Percentiles rank a stretch among this genome's conserved stretches.
Conservation (phyloP, 345 rosid genomes). For the Linum lewisii region DNA sequence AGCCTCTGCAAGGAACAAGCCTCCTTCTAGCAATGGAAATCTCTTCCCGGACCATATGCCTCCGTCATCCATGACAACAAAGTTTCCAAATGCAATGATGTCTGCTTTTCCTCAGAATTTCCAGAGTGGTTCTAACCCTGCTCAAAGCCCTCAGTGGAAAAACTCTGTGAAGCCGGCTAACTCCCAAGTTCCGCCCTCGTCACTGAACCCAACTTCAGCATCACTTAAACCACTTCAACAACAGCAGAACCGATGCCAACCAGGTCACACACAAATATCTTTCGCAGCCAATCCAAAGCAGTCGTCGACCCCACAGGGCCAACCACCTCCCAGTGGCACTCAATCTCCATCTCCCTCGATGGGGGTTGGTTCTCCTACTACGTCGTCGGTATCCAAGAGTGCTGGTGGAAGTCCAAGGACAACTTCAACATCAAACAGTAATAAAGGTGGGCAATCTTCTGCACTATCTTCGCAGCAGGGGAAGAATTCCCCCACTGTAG, state of each 20-base stretch:
- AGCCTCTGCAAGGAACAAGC: constrained; percentile 56
- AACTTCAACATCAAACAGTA: constrained; percentile 43
- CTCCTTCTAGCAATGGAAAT: constrained; percentile 53
- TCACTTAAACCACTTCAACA: constrained; percentile 49
- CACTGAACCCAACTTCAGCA: constrained; percentile 44
- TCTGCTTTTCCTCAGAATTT: constrained; percentile 61
- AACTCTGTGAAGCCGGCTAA: constrained; percentile 45
- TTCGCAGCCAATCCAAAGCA: constrained; percentile 65
- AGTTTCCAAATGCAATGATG: constrained; percentile 42
- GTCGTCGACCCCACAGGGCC: constrained; percentile 34
- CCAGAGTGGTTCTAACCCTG: constrained; percentile 49
- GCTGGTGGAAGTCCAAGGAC: constrained; percentile 91
- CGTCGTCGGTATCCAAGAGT: constrained; percentile 74
- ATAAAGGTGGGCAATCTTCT: constrained; percentile 64
- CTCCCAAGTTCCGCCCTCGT: constrained; percentile 47
- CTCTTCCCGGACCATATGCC: constrained; percentile 54
- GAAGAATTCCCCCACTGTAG: constrained; percentile 47
- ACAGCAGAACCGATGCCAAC: constrained; percentile 66
- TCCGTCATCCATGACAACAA: constrained; percentile 42
- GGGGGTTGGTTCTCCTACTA: constrained; percentile 70
- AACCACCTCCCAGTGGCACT: constrained; percentile 37
- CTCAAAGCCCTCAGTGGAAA: constrained; percentile 84
- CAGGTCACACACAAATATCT: constrained; percentile 59
- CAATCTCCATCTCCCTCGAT: constrained; percentile 60
- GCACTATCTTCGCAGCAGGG: constrained; percentile 51